Evolutionary conservation across 306 rosid species (phyloP).

Genomic region (Cyclanthera cordifolia): DNA sequence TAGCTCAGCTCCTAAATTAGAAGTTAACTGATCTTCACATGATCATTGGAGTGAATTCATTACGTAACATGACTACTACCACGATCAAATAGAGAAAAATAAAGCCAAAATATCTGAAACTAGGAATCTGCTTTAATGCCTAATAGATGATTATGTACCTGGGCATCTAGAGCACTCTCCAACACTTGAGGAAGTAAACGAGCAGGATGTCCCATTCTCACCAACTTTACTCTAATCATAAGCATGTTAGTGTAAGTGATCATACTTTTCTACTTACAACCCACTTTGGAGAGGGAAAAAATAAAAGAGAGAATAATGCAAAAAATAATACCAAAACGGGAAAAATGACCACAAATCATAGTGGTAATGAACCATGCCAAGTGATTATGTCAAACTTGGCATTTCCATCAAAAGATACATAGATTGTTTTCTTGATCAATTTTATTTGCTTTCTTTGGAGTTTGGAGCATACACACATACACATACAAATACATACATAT

Average conservation of each 20-base stretch:
- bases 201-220: slow-evolving; percentile 97
- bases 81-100: slow-evolving; percentile 1
- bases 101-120: background rate
- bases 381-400: background rate
- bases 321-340: background rate
- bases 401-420: background rate
- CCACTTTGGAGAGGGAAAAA: slow-evolving; percentile 16
- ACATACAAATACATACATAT: background rate
- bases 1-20: background rate
- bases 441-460: background rate
- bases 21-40: background rate
- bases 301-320: background rate
- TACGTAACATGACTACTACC: background rate
- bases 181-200: slow-evolving; percentile 95
- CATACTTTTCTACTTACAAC: background rate
- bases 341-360: slow-evolving; percentile 2
- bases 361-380: background rate
- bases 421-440: background rate
- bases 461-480: background rate
- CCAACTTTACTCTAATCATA: slow-evolving; percentile 71
- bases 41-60: background rate
- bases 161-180: slow-evolving; percentile 95
- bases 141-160: slow-evolving; percentile 31
- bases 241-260: slow-evolving; percentile 14
- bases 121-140: background rate